Evolutionary conservation across 2,329 filamentous ascomycete species (phyloP).

Genomic region (Neofusicoccum ribis): DNA sequence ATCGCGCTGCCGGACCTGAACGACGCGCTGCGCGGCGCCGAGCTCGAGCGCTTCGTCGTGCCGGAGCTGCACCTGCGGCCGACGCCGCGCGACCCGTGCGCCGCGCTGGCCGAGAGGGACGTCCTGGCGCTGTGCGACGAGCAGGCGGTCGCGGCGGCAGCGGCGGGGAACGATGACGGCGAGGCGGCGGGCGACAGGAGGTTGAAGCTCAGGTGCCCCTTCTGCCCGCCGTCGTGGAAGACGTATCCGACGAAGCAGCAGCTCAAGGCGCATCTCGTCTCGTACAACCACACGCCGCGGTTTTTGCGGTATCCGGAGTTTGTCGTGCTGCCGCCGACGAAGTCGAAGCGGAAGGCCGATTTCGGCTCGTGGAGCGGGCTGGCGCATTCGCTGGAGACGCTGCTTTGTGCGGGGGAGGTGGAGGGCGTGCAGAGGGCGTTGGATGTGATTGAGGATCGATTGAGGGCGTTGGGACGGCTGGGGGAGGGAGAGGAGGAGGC

Average conservation of each 20-base stretch:
- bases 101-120: neutral
- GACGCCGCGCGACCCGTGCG: neutral
- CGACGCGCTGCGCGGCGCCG: slow-evolving; percentile 4
- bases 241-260: slow-evolving; percentile 5
- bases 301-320: slow-evolving; percentile 11
- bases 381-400: slow-evolving; percentile 18
- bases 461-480: neutral
- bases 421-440: slow-evolving; percentile 18
- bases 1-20: slow-evolving; percentile 10
- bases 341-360: slow-evolving; percentile 14
- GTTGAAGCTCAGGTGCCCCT: slow-evolving; percentile 2
- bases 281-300: slow-evolving; percentile 18
- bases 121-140: neutral
- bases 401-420: slow-evolving; percentile 17
- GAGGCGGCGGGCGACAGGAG: neutral
- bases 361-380: slow-evolving; percentile 17
- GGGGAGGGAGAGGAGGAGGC: slow-evolving; percentile 1
- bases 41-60: slow-evolving; percentile 16
- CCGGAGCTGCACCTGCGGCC: neutral
- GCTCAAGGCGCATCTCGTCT: slow-evolving; percentile 6
- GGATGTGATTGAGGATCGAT: slow-evolving; percentile 4
- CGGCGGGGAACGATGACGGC: neutral
- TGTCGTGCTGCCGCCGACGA: slow-evolving; percentile 13
- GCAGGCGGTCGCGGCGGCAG: neutral
- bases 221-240: slow-evolving; percentile 3